These are phyloP conservation scores for Lasiodiplodia sp. DNA, from an alignment of 2,329 filamentous ascomycete genomes.

Conservation along the genomic window DNA sequence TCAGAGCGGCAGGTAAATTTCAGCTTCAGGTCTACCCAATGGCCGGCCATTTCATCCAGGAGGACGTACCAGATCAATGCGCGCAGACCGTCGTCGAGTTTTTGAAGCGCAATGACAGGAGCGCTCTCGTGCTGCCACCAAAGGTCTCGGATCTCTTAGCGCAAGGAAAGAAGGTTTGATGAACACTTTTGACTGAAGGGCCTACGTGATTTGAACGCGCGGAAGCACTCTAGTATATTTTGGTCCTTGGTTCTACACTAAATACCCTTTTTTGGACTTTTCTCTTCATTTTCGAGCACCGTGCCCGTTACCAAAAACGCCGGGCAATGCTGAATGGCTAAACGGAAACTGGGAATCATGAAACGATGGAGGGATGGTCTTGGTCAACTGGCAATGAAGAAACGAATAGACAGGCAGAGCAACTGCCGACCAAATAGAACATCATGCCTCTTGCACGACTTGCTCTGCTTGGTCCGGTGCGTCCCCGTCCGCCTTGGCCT, in stretches of 20 bases:
- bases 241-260: constrained; percentile 1
- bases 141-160: constrained; percentile 72
- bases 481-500: constrained; percentile 41
- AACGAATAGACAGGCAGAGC: constrained; percentile 20
- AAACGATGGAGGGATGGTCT: background rate
- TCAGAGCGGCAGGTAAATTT: constrained; percentile 74
- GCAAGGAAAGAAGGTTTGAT: constrained; percentile 59
- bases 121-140: constrained; percentile 82
- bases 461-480: constrained; percentile 9
- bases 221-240: constrained; percentile 4
- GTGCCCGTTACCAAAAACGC: constrained; percentile 24
- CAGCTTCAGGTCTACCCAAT: constrained; percentile 93
- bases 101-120: constrained; percentile 88
- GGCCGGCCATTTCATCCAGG: constrained; percentile 95
- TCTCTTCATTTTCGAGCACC: background rate
- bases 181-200: background rate
- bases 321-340: constrained; percentile 24
- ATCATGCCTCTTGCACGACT: constrained; percentile 4
- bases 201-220: background rate
- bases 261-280: constrained; percentile 8
- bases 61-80: constrained; percentile 90
- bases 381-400: background rate
- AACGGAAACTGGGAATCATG: constrained; percentile 24
- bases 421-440: constrained; percentile 4
- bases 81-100: constrained; percentile 88